A percentile compares a stretch with the other conserved stretches of the same genome.
Evolutionary conservation across 2,329 filamentous ascomycete genomes (phyloP).

Genomic region (Fusarium circinatum): DNA sequence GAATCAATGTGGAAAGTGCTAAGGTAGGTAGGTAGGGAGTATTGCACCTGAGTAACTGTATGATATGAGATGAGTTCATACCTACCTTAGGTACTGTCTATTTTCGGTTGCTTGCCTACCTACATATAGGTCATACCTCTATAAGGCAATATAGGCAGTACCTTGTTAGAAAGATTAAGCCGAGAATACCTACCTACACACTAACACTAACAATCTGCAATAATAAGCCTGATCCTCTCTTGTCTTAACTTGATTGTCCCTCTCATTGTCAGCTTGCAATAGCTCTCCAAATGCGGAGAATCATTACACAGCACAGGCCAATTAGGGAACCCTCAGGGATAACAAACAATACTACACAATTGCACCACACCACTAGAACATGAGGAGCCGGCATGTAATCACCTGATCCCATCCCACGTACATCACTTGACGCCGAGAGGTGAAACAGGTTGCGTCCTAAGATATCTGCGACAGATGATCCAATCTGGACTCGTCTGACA

Average conservation of each 20-base stretch:
- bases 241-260: neutral
- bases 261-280: slow-evolving; percentile 12
- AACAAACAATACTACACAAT: slow-evolving; percentile 14
- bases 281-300: slow-evolving; percentile 23
- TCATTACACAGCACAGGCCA: slow-evolving; percentile 22
- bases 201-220: neutral
- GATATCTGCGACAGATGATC: slow-evolving; percentile 15
- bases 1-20: slow-evolving; percentile 22
- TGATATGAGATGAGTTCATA: neutral
- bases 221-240: neutral
- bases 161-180: neutral
- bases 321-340: slow-evolving; percentile 10
- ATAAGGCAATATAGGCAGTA: neutral
- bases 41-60: neutral
- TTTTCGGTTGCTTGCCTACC: neutral
- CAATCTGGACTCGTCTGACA: slow-evolving; percentile 19
- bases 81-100: neutral
- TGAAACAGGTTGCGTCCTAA: slow-evolving; percentile 38
- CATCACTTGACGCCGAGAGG: slow-evolving; percentile 34
- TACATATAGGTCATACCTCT: neutral
- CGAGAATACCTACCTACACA: neutral
- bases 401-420: slow-evolving; percentile 29
- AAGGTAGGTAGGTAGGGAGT: neutral
- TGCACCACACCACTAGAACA: slow-evolving; percentile 14
- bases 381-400: slow-evolving; percentile 20